phyloP scores from a whole-genome alignment of 1,284 basidiomycete genomes.

The Fomitiporia mediterranea region DNA sequence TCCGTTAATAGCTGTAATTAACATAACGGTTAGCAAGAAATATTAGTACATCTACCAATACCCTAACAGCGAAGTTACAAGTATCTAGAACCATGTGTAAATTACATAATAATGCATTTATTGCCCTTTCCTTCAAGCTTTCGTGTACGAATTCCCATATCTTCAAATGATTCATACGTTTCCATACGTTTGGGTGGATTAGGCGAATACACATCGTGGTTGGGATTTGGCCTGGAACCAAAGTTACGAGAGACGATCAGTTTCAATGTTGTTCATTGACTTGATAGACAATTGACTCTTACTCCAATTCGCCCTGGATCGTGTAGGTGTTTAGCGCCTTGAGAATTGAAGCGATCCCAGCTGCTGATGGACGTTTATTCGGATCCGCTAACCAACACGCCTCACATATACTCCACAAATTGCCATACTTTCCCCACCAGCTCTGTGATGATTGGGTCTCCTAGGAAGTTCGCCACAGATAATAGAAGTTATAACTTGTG shows the following conservation, averaged over 20 bases:
- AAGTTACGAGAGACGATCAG: not conserved
- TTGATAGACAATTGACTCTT: not conserved
- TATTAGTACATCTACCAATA: too few species aligned
- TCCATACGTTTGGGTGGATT: not conserved
- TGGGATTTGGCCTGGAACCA: not conserved
- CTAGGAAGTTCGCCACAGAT: not conserved
- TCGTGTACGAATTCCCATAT: not conserved
- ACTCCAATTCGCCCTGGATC: not conserved
- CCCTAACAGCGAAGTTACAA: too few species aligned
- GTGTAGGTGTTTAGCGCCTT: not conserved
- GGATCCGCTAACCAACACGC: conserved; percentile 3
- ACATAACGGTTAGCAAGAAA: too few species aligned
- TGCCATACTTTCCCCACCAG: not conserved
- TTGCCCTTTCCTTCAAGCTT: not conserved
- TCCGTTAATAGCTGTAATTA: too few species aligned
- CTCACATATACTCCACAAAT: conserved; percentile 1
- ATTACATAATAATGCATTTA: not conserved
- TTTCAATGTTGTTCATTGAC: not conserved
- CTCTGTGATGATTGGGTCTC: not conserved
- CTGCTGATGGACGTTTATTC: not conserved
- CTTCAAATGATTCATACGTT: not conserved
- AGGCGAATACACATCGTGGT: too few species aligned
- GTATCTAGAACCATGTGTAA: too few species aligned
- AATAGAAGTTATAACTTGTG: not conserved
- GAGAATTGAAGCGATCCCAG: not conserved